phyloP scores from a whole-genome alignment of 2,329 filamentous ascomycete species.

The Pestalotiopsis sp. region DNA sequence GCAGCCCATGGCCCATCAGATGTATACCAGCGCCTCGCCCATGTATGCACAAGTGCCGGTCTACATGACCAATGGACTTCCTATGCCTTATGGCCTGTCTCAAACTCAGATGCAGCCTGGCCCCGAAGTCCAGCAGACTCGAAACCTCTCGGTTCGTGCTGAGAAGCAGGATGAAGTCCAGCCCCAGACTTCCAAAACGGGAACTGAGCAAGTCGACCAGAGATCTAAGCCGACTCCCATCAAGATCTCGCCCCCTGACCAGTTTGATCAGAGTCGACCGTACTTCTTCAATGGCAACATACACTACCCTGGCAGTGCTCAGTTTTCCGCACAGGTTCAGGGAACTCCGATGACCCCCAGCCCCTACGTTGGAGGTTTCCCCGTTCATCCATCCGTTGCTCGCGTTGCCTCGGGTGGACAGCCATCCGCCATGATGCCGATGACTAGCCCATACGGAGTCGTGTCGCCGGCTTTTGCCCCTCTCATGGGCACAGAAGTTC shows the following conservation, averaged over 20 bases:
- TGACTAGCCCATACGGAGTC: constrained; percentile 17
- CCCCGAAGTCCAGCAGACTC: constrained; percentile 13
- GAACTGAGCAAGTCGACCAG: constrained; percentile 25
- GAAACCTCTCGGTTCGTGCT: constrained; percentile 13
- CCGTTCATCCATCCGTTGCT: constrained; percentile 19
- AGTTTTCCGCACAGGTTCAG: constrained; percentile 13
- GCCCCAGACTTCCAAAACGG: constrained; percentile 17
- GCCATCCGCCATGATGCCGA: constrained; percentile 14
- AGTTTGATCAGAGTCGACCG: constrained; percentile 47
- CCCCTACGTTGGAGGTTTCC: constrained; percentile 22
- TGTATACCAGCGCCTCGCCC: constrained; percentile 19
- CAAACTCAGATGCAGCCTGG: neutral
- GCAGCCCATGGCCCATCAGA: constrained; percentile 20
- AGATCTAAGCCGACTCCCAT: constrained; percentile 33
- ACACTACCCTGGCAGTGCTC: constrained; percentile 35
- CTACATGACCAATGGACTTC: constrained; percentile 24
- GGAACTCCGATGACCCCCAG: constrained; percentile 22
- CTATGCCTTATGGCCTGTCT: constrained; percentile 13
- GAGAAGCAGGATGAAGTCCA: constrained; percentile 15
- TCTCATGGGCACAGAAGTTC: neutral
- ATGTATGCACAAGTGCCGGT: constrained; percentile 28
- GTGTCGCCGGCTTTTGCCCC: constrained; percentile 7
- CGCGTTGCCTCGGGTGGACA: constrained; percentile 19
- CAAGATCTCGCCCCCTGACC: constrained; percentile 41
- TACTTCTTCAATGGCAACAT: constrained; percentile 48